Evolutionary conservation across 2,329 filamentous ascomycete species (phyloP).

Genomic region (Helicocarpus griseus): DNA sequence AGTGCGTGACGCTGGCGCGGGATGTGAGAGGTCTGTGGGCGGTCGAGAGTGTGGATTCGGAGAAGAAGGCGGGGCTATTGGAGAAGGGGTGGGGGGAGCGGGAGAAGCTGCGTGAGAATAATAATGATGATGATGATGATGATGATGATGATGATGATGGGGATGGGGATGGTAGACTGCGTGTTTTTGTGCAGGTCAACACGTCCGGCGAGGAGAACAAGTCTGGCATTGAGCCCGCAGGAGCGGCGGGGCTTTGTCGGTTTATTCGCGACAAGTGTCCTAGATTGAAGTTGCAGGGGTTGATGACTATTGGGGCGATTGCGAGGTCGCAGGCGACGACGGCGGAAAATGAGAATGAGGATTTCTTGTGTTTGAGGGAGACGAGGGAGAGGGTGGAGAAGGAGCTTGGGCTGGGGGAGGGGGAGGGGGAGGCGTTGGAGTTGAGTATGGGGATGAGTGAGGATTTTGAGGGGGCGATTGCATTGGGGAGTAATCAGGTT

Average conservation of each 20-base stretch:
- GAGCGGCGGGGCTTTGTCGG: slow-evolving; percentile 56
- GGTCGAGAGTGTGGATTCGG: slow-evolving; percentile 79
- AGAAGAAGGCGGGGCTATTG: slow-evolving; percentile 77
- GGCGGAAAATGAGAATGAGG: slow-evolving; percentile 76
- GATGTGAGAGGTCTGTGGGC: slow-evolving; percentile 83
- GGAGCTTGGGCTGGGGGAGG: slow-evolving; percentile 45
- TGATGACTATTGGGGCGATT: slow-evolving; percentile 98
- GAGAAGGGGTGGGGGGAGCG: slow-evolving; percentile 61
- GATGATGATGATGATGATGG: background rate
- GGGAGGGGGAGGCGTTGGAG: slow-evolving; percentile 49
- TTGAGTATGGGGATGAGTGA: slow-evolving; percentile 98
- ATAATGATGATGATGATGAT: background rate
- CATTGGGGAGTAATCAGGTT: slow-evolving; percentile 77
- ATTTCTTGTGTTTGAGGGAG: slow-evolving; percentile 62
- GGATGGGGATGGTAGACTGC: slow-evolving; percentile 36
- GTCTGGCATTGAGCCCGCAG: slow-evolving; percentile 64
- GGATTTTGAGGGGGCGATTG: slow-evolving; percentile 84
- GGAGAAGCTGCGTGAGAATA: slow-evolving; percentile 18
- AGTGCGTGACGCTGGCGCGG: slow-evolving; percentile 75
- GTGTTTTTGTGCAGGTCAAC: slow-evolving; percentile 88
- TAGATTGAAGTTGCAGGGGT: slow-evolving; percentile 61
- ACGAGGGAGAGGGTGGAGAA: slow-evolving; percentile 60
- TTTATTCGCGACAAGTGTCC: slow-evolving; percentile 63
- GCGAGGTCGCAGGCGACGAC: slow-evolving; percentile 67
- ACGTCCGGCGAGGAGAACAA: slow-evolving; percentile 83